phyloP scores from a whole-genome alignment of 2,329 filamentous ascomycete species.

The Dothistroma pini region DNA sequence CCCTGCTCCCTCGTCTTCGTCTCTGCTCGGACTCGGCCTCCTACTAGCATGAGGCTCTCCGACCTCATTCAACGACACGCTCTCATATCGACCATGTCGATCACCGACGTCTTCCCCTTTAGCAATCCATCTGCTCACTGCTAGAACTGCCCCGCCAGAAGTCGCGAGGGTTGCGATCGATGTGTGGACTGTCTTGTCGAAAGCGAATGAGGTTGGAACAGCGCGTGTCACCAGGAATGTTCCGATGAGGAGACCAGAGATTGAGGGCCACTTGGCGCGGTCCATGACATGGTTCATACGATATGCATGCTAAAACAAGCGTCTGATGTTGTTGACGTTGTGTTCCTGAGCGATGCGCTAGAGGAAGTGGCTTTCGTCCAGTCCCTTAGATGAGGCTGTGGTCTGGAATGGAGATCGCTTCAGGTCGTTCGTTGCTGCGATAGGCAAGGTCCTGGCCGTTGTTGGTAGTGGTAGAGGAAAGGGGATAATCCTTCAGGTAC shows the following conservation, averaged over 20 bases:
- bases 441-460: not conserved
- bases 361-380: not conserved
- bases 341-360: not conserved
- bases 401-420: not conserved
- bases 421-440: not conserved
- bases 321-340: not conserved
- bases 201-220: conserved; percentile 30
- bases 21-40: conserved; percentile 21
- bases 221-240: conserved; percentile 26
- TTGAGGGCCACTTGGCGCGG: conserved; percentile 18
- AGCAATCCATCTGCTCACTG: conserved; percentile 35
- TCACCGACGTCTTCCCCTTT: conserved; percentile 20
- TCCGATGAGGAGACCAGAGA: conserved; percentile 30
- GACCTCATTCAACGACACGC: conserved; percentile 32
- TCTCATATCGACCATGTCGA: conserved; percentile 23
- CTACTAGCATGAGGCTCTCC: conserved; percentile 22
- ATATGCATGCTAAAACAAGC: not conserved
- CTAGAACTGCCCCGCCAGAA: conserved; percentile 39
- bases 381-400: not conserved
- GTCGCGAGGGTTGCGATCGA: conserved; percentile 41
- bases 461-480: not conserved
- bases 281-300: conserved; percentile 9
- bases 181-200: conserved; percentile 47
- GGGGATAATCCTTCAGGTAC: not conserved
- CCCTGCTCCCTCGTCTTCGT: conserved; percentile 10